Evolutionary conservation across 345 rosid species (phyloP).

Genomic region (Eutrema japonicum): DNA sequence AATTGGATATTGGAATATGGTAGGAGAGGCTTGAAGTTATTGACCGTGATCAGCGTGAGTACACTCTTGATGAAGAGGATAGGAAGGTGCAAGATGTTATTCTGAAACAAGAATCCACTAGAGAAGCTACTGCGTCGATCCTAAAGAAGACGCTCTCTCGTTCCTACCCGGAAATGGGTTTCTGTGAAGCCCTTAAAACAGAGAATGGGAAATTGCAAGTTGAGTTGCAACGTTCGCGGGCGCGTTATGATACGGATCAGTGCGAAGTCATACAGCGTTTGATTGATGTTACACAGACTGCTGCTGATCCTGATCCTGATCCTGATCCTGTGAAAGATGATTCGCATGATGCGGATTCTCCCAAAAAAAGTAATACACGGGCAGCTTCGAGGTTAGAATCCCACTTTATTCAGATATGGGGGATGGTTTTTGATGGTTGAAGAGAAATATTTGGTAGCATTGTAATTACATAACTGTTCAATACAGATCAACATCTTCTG

Average conservation of each 20-base stretch:
- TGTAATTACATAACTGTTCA: neutral
- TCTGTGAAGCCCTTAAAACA: conserved; percentile 69
- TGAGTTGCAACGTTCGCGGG: conserved; percentile 79
- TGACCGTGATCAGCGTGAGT: conserved; percentile 83
- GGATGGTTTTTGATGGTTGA: neutral
- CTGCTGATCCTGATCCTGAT: conserved; percentile 45
- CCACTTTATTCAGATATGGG: neutral
- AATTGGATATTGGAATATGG: conserved; percentile 1
- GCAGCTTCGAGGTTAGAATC: conserved; percentile 58
- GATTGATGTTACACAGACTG: conserved; percentile 73
- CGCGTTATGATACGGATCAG: conserved; percentile 65
- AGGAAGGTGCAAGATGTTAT: conserved; percentile 78
- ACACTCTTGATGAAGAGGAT: conserved; percentile 91
- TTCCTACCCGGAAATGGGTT: conserved; percentile 79
- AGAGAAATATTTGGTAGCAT: neutral
- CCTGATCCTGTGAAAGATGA: conserved; percentile 44
- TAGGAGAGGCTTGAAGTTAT: conserved; percentile 88
- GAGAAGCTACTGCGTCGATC: conserved; percentile 53
- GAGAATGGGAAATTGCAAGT: conserved; percentile 74
- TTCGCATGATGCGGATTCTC: conserved; percentile 48
- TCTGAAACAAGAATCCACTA: conserved; percentile 68
- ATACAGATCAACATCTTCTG: conserved; percentile 66
- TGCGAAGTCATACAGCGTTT: conserved; percentile 81
- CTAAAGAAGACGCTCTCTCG: conserved; percentile 78
- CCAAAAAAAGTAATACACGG: conserved; percentile 45